Evolutionary conservation across 768 basidiomycete species (phyloP).

Genomic region (Hemileccinum rubropunctum): DNA sequence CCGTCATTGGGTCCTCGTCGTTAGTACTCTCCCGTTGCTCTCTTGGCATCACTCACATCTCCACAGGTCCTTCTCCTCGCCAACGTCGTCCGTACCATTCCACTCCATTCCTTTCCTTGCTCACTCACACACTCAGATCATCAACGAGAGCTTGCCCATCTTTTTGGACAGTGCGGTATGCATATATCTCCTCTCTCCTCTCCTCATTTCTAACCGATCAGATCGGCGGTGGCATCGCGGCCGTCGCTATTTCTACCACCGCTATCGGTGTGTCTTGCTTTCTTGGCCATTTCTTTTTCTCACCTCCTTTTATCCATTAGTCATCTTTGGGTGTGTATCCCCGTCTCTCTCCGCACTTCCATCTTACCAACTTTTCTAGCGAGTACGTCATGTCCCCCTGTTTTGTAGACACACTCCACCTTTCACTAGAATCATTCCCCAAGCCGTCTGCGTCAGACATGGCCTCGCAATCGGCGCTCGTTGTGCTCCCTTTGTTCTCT

Average conservation of each 20-base stretch:
- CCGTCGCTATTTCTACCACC: constrained; percentile 74
- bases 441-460: constrained; percentile 76
- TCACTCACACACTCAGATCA: constrained; percentile 46
- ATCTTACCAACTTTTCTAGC: background rate
- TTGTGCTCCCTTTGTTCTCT: constrained; percentile 72
- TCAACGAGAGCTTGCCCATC: constrained; percentile 83
- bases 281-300: background rate
- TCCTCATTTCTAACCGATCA: constrained; percentile 50
- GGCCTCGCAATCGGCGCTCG: constrained; percentile 78
- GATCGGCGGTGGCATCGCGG: constrained; percentile 70
- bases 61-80: constrained; percentile 78
- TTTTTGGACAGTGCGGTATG: constrained; percentile 70
- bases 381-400: constrained; percentile 27
- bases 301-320: constrained; percentile 33
- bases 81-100: constrained; percentile 65
- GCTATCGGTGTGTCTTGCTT: constrained; percentile 39
- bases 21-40: constrained; percentile 29
- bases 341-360: background rate
- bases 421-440: constrained; percentile 66
- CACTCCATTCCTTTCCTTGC: background rate
- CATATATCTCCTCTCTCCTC: constrained; percentile 42
- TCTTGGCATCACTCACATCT: constrained; percentile 1
- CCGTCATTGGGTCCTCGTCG: constrained; percentile 93
- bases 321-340: constrained; percentile 73
- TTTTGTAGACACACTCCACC: constrained; percentile 2